Conservation (phyloP, 2,329 filamentous ascomycete species). For the Magnaporthiopsis rhizophila region DNA sequence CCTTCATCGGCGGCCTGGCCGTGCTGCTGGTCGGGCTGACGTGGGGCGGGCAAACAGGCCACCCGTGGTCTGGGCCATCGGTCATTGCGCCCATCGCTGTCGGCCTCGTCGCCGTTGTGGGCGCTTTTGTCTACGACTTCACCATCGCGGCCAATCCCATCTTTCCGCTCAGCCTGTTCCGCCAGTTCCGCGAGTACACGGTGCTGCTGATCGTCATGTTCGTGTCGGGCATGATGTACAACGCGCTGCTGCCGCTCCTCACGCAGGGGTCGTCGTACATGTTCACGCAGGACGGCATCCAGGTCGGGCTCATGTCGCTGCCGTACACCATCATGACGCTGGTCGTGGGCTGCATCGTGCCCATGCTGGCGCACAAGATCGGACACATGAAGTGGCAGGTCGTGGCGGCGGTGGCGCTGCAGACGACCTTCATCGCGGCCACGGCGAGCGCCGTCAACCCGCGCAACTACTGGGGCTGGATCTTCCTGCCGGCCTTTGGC, state of each 20-base stretch:
- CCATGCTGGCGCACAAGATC: slow-evolving; percentile 23
- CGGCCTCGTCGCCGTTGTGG: slow-evolving; percentile 13
- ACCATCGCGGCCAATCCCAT: slow-evolving; percentile 16
- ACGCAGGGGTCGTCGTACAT: slow-evolving; percentile 23
- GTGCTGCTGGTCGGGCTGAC: slow-evolving; percentile 10
- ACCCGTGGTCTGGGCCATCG: slow-evolving; percentile 11
- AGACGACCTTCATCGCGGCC: slow-evolving; percentile 20
- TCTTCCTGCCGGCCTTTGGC: slow-evolving; percentile 11
- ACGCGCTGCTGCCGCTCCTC: slow-evolving; percentile 18
- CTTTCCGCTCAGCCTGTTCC: slow-evolving; percentile 20
- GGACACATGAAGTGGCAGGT: slow-evolving; percentile 22
- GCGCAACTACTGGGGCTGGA: slow-evolving; percentile 2
- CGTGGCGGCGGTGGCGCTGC: slow-evolving; percentile 21
- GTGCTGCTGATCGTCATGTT: slow-evolving; percentile 23
- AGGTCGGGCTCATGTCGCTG: slow-evolving; percentile 16
- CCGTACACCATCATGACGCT: slow-evolving; percentile 11
- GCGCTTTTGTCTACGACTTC: slow-evolving; percentile 18
- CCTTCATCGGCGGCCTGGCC: slow-evolving; percentile 8
- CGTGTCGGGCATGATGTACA: slow-evolving; percentile 22
- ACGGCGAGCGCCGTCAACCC: not conserved
- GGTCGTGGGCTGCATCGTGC: slow-evolving; percentile 23
- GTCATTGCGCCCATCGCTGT: slow-evolving; percentile 15
- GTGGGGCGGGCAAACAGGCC: slow-evolving; percentile 14
- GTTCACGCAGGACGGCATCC: slow-evolving; percentile 21
- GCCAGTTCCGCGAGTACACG: slow-evolving; percentile 21